Evolutionary conservation across 2,329 filamentous ascomycete genomes (phyloP).

Genomic region (Trichophyton mentagrophytes): DNA sequence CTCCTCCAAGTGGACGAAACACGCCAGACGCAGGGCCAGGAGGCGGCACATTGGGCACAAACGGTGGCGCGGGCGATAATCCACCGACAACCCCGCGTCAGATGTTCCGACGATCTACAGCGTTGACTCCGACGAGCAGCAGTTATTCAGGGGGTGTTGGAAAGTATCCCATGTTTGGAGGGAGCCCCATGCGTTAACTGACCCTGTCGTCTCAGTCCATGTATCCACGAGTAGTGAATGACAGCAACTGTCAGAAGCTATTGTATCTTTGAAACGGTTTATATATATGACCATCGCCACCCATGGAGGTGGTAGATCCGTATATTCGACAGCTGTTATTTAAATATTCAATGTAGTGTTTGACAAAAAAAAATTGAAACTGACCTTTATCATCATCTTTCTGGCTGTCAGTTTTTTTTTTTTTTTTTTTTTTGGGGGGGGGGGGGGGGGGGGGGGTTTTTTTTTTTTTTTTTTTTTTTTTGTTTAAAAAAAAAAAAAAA

Average conservation of each 20-base stretch:
- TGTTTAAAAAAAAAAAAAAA: too few relatives aligned
- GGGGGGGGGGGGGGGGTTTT: too few relatives aligned
- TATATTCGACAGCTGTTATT: neutral
- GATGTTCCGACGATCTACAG: constrained; percentile 30
- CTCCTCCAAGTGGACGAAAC: constrained; percentile 26
- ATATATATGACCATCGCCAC: neutral
- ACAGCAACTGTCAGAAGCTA: too few relatives aligned
- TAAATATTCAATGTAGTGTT: neutral
- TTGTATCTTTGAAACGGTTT: too few relatives aligned
- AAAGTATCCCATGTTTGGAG: constrained; percentile 8
- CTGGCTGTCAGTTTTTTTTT: neutral
- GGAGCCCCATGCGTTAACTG: constrained; percentile 10
- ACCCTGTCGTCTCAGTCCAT: too few relatives aligned
- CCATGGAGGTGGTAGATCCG: neutral
- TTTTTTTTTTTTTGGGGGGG: too few relatives aligned
- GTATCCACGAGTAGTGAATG: too few relatives aligned
- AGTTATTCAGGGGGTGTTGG: constrained; percentile 21
- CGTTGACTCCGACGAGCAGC: constrained; percentile 32
- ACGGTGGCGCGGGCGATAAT: constrained; percentile 17
- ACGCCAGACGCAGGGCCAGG: constrained; percentile 23
- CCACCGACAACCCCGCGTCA: constrained; percentile 31
- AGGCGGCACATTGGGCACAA: constrained; percentile 13
- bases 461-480: too few relatives aligned
- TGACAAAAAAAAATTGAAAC: neutral
- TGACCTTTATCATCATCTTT: neutral